Conservation (phyloP, 1,284 basidiomycete species). For the Meripilus lineatus region DNA sequence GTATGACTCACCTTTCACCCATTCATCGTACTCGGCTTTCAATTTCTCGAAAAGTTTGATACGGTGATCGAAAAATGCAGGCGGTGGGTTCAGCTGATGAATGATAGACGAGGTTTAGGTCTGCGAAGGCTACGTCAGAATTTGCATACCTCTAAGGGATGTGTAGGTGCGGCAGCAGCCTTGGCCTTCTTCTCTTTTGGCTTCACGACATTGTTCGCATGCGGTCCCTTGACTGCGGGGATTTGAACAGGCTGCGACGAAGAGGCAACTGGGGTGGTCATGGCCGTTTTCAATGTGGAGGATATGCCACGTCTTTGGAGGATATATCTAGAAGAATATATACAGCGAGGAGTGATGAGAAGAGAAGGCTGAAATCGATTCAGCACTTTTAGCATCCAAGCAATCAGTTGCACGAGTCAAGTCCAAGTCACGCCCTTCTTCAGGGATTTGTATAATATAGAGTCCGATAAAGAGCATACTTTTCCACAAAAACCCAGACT, state of each 20-base stretch:
- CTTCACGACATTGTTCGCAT: conserved; percentile 34
- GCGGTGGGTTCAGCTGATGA: conserved; percentile 72
- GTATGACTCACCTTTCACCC: conserved; percentile 60
- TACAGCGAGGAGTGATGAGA: conserved; percentile 11
- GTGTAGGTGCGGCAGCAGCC: conserved; percentile 35
- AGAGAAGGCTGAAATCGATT: conserved; percentile 17
- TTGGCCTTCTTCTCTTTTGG: conserved; percentile 51
- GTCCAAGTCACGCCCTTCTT: too few relatives aligned
- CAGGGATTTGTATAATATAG: too few relatives aligned
- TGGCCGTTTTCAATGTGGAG: conserved; percentile 16
- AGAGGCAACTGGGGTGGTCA: conserved; percentile 31
- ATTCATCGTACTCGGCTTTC: conserved; percentile 83
- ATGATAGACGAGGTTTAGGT: neutral
- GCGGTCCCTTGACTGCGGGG: conserved; percentile 29
- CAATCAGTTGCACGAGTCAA: conserved; percentile 10
- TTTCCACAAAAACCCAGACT: too few relatives aligned
- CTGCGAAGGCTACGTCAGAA: neutral
- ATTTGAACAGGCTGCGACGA: conserved; percentile 32
- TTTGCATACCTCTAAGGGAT: conserved; percentile 51
- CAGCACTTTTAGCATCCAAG: conserved; percentile 20
- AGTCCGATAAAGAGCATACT: too few relatives aligned
- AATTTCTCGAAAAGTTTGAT: conserved; percentile 89
- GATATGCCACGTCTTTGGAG: conserved; percentile 4
- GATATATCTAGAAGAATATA: conserved; percentile 5
- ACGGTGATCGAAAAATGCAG: conserved; percentile 86